phyloP scores from a whole-genome alignment of 805 yeast species.

The Myxozyma sirexii region DNA sequence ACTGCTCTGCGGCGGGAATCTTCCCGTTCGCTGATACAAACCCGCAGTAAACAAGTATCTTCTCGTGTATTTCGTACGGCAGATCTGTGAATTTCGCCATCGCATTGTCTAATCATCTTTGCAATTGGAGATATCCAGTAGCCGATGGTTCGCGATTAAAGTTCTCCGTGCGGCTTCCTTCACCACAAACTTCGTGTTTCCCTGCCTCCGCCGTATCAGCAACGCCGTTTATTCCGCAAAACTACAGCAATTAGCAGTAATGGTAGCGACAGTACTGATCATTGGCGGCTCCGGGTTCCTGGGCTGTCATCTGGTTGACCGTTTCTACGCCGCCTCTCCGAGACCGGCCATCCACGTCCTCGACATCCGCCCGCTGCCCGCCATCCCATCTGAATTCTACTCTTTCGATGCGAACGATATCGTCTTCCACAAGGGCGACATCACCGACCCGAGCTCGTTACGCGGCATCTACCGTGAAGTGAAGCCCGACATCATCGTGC shows the following conservation, averaged over 20 bases:
- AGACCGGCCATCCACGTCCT: slow-evolving; percentile 79
- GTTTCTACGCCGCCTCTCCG: slow-evolving; percentile 67
- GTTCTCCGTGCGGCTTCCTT: too few relatives aligned
- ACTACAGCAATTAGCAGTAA: background rate
- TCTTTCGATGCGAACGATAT: slow-evolving; percentile 64
- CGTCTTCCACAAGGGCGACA: slow-evolving; percentile 74
- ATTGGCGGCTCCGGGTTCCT: slow-evolving; percentile 97
- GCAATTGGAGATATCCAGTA: too few relatives aligned
- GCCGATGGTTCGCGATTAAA: too few relatives aligned
- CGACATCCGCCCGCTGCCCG: slow-evolving; percentile 83
- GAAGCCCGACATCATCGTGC: slow-evolving; percentile 77
- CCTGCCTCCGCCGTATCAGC: too few relatives aligned
- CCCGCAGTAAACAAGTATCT: slow-evolving; percentile 3
- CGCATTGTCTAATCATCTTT: too few relatives aligned
- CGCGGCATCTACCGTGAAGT: slow-evolving; percentile 59
- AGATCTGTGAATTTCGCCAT: background rate
- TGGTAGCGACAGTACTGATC: slow-evolving; percentile 78
- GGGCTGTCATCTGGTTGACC: slow-evolving; percentile 88
- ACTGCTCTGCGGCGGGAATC: background rate
- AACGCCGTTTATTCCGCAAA: too few relatives aligned
- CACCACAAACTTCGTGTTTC: too few relatives aligned
- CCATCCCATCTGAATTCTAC: slow-evolving; percentile 64
- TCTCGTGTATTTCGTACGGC: slow-evolving; percentile 10
- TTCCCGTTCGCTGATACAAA: background rate
- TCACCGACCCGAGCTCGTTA: slow-evolving; percentile 67